Evolutionary conservation across 805 yeast genomes (phyloP).

Genomic region (Ogataea salicorniae): DNA sequence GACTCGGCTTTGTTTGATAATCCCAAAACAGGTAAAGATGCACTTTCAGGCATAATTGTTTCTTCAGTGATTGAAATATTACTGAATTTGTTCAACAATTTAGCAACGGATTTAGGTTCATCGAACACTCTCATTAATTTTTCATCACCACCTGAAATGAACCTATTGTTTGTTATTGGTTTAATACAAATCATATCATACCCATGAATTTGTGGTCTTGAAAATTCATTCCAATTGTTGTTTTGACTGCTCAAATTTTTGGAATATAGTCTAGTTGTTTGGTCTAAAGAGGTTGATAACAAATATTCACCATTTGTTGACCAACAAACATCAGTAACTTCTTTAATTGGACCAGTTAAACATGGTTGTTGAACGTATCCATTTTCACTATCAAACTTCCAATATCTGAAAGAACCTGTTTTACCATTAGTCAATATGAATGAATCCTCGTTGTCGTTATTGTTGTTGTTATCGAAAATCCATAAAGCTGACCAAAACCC

Average conservation of each 20-base stretch:
- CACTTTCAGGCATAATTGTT: constrained; percentile 67
- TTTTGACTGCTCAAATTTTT: constrained; percentile 11
- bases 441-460: constrained; percentile 21
- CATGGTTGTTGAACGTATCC: constrained; percentile 40
- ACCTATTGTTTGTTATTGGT: constrained; percentile 52
- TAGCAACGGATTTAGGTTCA: constrained; percentile 75
- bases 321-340: constrained; percentile 80
- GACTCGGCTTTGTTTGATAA: constrained; percentile 83
- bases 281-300: constrained; percentile 80
- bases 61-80: constrained; percentile 29
- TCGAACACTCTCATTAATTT: constrained; percentile 85
- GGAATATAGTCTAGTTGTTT: constrained; percentile 83
- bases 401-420: constrained; percentile 88
- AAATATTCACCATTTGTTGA: constrained; percentile 59
- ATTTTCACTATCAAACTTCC: constrained; percentile 38
- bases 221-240: constrained; percentile 79
- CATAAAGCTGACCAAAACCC: constrained; percentile 65
- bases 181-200: constrained; percentile 87
- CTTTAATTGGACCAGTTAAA: constrained; percentile 70
- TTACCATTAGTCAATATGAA: constrained; percentile 77
- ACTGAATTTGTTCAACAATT: constrained; percentile 51
- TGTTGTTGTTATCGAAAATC: constrained; percentile 38
- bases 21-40: constrained; percentile 89
- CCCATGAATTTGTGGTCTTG: constrained; percentile 98
- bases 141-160: constrained; percentile 95